Evolutionary conservation across 768 basidiomycete species (phyloP).

Genomic region (Leccinum arenicola): DNA sequence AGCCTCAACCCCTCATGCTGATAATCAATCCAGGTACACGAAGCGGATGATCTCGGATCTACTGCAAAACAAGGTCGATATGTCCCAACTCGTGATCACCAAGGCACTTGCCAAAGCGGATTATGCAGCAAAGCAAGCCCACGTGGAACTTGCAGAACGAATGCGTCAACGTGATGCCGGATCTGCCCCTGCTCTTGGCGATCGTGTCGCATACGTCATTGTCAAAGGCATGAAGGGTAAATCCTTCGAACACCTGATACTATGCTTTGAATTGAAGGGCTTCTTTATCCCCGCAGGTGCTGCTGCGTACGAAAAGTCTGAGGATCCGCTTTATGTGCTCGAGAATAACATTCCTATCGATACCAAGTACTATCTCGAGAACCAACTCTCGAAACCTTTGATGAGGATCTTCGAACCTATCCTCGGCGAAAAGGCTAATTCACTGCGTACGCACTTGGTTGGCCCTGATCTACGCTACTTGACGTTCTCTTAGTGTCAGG

Average conservation of each 20-base stretch:
- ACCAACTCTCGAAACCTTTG: constrained; percentile 94
- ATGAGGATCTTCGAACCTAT: constrained; percentile 99
- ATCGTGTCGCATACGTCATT: constrained; percentile 99
- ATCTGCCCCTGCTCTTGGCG: constrained; percentile 95
- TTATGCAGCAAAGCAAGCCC: constrained; percentile 93
- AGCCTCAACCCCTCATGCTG: constrained; percentile 13
- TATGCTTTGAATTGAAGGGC: not conserved
- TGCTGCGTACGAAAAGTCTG: constrained; percentile 97
- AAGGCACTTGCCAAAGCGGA: constrained; percentile 94
- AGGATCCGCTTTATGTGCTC: constrained; percentile 95
- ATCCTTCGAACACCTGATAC: not conserved
- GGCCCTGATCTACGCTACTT: constrained; percentile 1
- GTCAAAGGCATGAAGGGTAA: constrained; percentile 92
- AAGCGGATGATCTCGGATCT: constrained; percentile 93
- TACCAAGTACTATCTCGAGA: constrained; percentile 96
- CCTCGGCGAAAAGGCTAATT: constrained; percentile 85
- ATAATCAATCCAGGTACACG: constrained; percentile 62
- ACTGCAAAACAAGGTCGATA: constrained; percentile 94
- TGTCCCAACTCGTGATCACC: constrained; percentile 99
- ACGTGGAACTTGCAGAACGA: constrained; percentile 91
- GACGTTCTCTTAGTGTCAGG: constrained; percentile 70
- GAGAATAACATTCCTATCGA: constrained; percentile 99
- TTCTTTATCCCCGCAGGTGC: constrained; percentile 54
- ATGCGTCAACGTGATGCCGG: constrained; percentile 97
- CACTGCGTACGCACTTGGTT: constrained; percentile 56